Base-by-base conservation (phyloP, 148 eudicot species). In the Chenopodium quinoa region DNA sequence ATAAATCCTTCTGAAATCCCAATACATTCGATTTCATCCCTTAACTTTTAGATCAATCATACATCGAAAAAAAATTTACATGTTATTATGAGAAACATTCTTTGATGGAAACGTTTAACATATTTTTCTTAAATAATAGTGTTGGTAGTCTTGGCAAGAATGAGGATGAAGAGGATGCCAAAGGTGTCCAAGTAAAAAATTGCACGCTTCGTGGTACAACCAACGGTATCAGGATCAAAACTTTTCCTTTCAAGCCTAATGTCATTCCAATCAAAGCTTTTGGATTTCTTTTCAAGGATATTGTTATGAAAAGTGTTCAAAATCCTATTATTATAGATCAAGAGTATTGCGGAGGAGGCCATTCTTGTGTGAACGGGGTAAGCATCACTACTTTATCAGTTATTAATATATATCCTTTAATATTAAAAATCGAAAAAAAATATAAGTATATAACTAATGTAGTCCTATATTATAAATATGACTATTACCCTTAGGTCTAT, bases 111-210 rank as follows among this genome's bases (percentile, higher is more conserved):
- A 37, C 0, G 44, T 37, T 37, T 5, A 37, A 37, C 44, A 37
- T 37, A 37, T 1, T 7, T 37, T 37, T 37, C 5, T 37, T 52
- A 14, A 10, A 52, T 66, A 37, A 69, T 81, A 92, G 97, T 65
- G 82, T 94, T 44, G 98, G 98, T 32, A 94, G 98, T 82, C 89
- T 94, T 31, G 98, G 98, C 3, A 94, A 90, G 86, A 72, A 84
- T 16, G 82, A 86, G 3, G 74, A 83, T 13, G 98, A 94, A 82
- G 40, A 69, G 60, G 93, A 91, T 9, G 98, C 92, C 58, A 83
- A 66, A 46, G 98, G 94, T 10, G 79, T 94, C 0, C 84, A 81
- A 52, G 93, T 94, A 19, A 88, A 83, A 74, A 91, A 88, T n/a
- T 88, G 90, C 78, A 88, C 90, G 20, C 66, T 88, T 27, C 72